Evolutionary conservation across 169 alveolate species (phyloP).

Genomic region (Amoebophrya sp.): DNA sequence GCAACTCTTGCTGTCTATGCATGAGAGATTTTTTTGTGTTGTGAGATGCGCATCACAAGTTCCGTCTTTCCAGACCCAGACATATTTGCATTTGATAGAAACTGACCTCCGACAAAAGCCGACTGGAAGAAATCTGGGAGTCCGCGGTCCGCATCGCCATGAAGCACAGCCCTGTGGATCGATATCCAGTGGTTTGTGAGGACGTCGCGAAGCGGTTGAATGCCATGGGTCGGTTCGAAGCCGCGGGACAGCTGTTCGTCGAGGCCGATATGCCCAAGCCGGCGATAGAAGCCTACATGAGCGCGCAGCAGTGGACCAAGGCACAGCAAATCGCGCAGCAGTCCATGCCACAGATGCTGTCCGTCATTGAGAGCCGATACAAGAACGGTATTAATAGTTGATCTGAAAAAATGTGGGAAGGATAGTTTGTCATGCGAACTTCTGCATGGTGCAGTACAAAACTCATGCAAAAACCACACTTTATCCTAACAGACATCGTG

Average conservation of each 20-base stretch:
- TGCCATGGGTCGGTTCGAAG: neutral
- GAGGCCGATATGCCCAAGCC: neutral
- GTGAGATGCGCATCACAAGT: too few species aligned
- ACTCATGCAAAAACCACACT: too few species aligned
- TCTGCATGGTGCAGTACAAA: too few species aligned
- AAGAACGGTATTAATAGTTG: too few species aligned
- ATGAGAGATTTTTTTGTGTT: too few species aligned
- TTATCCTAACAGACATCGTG: neutral
- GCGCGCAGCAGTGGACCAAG: neutral
- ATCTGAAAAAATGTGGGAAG: too few species aligned
- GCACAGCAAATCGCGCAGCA: slow-evolving; percentile 11
- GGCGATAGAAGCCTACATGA: neutral
- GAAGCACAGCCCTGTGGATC: slow-evolving; percentile 52
- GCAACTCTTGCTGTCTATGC: too few species aligned
- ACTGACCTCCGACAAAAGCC: slow-evolving; percentile 57
- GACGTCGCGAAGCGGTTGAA: neutral
- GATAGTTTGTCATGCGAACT: too few species aligned
- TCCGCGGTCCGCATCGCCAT: slow-evolving; percentile 70
- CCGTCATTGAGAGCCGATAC: neutral
- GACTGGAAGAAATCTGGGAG: slow-evolving; percentile 70
- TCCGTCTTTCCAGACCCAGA: too few species aligned
- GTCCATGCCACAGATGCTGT: neutral
- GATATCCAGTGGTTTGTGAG: slow-evolving; percentile 46
- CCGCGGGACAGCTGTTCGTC: neutral
- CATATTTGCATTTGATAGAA: too few species aligned